Evolutionary conservation across 192 early-diverging fungal genomes (phyloP).

Genomic region (Oehlia diaphana): DNA sequence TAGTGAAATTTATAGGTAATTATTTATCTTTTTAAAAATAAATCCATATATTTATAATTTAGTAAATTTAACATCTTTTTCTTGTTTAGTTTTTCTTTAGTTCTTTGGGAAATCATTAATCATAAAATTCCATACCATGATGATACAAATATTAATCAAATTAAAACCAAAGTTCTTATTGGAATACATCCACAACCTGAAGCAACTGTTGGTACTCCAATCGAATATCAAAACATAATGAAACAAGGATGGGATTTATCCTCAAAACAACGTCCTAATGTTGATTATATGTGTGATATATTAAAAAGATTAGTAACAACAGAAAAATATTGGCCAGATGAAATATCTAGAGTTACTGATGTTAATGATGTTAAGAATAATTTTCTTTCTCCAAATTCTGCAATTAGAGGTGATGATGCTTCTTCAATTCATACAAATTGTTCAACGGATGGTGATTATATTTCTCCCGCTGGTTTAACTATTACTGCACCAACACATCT

Average conservation of each 20-base stretch:
- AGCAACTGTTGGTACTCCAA: slow-evolving; percentile 28
- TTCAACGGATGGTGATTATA: background rate
- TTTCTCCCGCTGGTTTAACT: background rate
- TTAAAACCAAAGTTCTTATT: background rate
- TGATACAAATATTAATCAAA: background rate
- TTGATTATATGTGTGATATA: slow-evolving; percentile 20
- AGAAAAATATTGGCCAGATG: background rate
- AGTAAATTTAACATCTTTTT: background rate
- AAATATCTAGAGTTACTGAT: background rate
- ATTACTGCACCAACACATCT: background rate
- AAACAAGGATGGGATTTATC: slow-evolving; percentile 39
- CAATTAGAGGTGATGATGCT: background rate
- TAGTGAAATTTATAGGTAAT: background rate
- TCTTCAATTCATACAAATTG: background rate
- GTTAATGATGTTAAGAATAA: background rate
- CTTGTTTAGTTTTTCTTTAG: background rate
- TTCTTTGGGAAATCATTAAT: background rate
- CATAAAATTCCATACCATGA: background rate
- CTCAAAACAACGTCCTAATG: slow-evolving; percentile 30
- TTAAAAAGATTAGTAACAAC: background rate
- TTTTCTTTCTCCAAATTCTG: background rate
- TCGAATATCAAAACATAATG: slow-evolving; percentile 35
- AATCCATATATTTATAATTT: background rate
- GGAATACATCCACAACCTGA: background rate
- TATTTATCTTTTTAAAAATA: background rate